Evolutionary conservation across 208 protist species (phyloP).

Genomic region (Tetramitus jugosus): DNA sequence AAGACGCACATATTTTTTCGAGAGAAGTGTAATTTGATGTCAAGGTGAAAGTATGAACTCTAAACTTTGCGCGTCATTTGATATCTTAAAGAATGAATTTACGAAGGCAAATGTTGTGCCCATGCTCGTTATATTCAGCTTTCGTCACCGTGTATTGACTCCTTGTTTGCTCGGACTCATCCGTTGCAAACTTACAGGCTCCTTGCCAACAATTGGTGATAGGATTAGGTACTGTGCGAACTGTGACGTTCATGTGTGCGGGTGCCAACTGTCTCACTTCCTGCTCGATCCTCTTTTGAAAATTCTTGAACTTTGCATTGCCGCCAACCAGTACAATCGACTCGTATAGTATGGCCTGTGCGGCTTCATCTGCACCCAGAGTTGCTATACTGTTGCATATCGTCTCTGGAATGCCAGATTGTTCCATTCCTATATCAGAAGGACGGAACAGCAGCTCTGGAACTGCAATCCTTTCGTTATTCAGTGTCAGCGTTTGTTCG

Average conservation of each 20-base stretch:
- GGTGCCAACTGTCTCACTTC: background rate
- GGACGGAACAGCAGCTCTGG: constrained; percentile 1
- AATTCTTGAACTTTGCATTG: background rate
- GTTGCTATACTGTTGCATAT: background rate
- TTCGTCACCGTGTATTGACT: background rate
- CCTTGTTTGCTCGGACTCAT: background rate
- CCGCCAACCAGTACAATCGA: background rate
- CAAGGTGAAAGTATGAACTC: too few species aligned
- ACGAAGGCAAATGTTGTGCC: background rate
- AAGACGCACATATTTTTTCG: too few species aligned
- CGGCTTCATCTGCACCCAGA: background rate
- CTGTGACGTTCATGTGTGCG: background rate
- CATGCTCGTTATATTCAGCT: constrained; percentile 12
- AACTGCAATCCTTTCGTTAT: constrained; percentile 10
- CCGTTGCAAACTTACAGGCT: background rate
- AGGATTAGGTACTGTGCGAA: background rate
- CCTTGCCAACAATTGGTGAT: background rate
- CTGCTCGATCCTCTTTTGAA: background rate
- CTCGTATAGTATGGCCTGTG: background rate
- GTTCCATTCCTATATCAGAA: constrained; percentile 17
- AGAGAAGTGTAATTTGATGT: too few species aligned
- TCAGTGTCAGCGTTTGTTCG: background rate
- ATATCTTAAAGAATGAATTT: constrained; percentile 4
- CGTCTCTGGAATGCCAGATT: background rate
- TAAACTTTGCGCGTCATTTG: too few species aligned